Conservation (phyloP, 371 early-diverging fungal genomes). For the Mortierella sp. region DNA sequence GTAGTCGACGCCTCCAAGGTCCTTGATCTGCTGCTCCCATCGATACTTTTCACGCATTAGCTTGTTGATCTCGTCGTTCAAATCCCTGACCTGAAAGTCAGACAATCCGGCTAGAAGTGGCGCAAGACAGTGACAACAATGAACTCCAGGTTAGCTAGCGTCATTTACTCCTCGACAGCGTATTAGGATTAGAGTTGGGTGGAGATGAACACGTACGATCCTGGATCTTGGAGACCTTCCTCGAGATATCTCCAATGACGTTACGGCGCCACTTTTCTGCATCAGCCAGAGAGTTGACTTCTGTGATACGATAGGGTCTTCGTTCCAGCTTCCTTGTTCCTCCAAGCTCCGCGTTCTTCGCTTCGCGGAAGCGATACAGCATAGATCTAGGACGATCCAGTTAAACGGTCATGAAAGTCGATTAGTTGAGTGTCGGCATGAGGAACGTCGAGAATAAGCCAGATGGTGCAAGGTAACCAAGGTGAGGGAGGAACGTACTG, state of each 20-base stretch:
- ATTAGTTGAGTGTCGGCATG: neutral
- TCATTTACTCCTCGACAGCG: too few relatives aligned
- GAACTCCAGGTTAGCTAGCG: too few relatives aligned
- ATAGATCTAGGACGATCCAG: constrained; percentile 72
- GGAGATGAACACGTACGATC: constrained; percentile 68
- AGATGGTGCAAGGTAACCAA: neutral
- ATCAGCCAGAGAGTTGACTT: constrained; percentile 75
- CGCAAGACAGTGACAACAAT: neutral
- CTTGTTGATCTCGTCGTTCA: constrained; percentile 97
- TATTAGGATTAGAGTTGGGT: too few relatives aligned
- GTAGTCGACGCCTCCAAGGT: constrained; percentile 96
- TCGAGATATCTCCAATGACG: constrained; percentile 86
- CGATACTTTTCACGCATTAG: constrained; percentile 88
- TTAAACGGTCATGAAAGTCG: neutral
- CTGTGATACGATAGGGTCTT: constrained; percentile 82
- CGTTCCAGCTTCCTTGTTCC: constrained; percentile 67
- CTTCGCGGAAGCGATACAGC: constrained; percentile 96
- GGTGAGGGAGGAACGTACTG: constrained; percentile 63
- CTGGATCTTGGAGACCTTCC: constrained; percentile 91
- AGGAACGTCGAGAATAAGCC: neutral
- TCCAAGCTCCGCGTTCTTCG: constrained; percentile 90
- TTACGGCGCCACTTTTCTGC: constrained; percentile 93
- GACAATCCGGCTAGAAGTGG: constrained; percentile 74
- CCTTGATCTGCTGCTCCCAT: constrained; percentile 93
- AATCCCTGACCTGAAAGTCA: constrained; percentile 92